phyloP scores from a whole-genome alignment of 2,329 filamentous ascomycete genomes.

The Alternaria triticina region DNA sequence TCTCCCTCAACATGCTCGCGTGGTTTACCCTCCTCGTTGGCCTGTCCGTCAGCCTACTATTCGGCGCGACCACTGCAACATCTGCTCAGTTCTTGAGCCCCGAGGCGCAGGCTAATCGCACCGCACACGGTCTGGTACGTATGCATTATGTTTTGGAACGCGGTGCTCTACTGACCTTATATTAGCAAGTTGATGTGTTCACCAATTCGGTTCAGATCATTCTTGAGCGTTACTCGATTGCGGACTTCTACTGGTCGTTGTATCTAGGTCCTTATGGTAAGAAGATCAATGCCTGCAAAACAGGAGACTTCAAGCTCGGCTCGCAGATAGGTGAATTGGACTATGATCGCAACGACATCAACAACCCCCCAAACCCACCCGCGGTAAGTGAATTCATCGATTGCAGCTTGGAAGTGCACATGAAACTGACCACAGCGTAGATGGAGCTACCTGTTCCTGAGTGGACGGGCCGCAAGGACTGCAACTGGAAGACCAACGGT shows the following conservation, averaged over 20 bases:
- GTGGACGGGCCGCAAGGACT: not conserved
- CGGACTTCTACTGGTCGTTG: not conserved
- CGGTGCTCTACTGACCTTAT: not conserved
- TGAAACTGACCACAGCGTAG: not conserved
- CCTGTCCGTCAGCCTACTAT: not conserved
- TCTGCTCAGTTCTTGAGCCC: not conserved
- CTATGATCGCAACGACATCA: not conserved
- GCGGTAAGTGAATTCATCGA: not conserved
- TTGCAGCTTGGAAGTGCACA: not conserved
- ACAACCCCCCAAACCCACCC: not conserved
- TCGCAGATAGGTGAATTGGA: not conserved
- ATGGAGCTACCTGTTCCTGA: not conserved
- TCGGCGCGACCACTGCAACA: not conserved
- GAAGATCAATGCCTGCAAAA: not conserved
- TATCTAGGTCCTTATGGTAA: not conserved
- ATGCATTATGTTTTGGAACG: not conserved
- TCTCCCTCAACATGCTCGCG: not conserved
- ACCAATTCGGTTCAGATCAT: not conserved
- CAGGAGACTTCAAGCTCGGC: not conserved
- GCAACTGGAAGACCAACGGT: not conserved
- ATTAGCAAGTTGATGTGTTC: not conserved
- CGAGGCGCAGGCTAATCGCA: not conserved
- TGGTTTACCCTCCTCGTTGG: not conserved
- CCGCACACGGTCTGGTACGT: not conserved
- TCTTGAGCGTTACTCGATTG: not conserved